Base-by-base conservation (phyloP, 2,329 filamentous ascomycete species). In the Proliferodiscus dingleyae region DNA sequence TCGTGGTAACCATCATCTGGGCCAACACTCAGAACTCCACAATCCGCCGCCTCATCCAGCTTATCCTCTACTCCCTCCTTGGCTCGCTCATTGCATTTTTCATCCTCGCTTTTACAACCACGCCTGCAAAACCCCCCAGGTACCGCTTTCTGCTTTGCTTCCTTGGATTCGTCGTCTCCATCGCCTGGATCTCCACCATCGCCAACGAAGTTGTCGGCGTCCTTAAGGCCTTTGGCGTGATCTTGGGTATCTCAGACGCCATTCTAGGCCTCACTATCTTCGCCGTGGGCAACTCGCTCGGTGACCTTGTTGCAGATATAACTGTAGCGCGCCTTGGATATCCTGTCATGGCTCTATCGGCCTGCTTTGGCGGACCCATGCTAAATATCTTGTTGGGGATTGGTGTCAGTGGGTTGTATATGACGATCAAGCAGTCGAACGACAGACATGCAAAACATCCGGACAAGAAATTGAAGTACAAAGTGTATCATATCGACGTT, bases 351-450 rank as follows among this genome's bases (percentile, higher is more conserved):
- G 93, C 93, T 30, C 61, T 85, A 32, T 90, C 87, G 26, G 93
- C 93, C 4, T 98, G 93, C 64, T 96, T 98, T 64, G 93, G 93
- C n/a, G 94, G 93, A 0, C 93, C 93, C 0, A 91, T 98, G 89
- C 78, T 98, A 32, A 98, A 98, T 59, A 98, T 98, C 52, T 71
- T 98, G 0, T 78, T 98, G 3, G 93, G 93, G 0, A 90, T 98
- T 42, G 93, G 93, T n/a, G 73, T 97, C 3, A 87, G 86, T 21
- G 93, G 93, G 13, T 77, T 88, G 30, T 94, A 90, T 63, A 93
- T 96, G 77, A 90, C 87, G 46, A 74, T 94, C 13, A 76, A 77
- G 44, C 75, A 80, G 24, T 85, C 85, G 15, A 78, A 85, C 56
- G 73, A 79, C 51, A 73, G 73, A 42, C 80, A 87, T 50, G 67